Evolutionary conservation across 2,329 filamentous ascomycete species (phyloP).

Genomic region (Tolypocladium guangdongense): DNA sequence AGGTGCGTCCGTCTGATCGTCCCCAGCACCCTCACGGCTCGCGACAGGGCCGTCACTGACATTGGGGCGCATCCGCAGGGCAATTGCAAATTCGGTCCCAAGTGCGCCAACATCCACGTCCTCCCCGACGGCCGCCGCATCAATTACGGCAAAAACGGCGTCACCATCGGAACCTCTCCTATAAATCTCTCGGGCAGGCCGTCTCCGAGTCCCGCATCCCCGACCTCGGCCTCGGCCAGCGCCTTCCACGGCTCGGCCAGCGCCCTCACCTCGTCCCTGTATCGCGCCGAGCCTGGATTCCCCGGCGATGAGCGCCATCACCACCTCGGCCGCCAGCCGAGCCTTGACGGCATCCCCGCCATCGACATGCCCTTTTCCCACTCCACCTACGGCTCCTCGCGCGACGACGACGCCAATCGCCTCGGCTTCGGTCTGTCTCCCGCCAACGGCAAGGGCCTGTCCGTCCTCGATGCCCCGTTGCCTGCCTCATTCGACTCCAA

Average conservation of each 20-base stretch:
- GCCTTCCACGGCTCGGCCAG: slow-evolving; percentile 46
- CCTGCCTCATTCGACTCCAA: slow-evolving; percentile 95
- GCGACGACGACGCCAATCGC: slow-evolving; percentile 49
- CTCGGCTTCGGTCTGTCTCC: slow-evolving; percentile 72
- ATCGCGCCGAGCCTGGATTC: slow-evolving; percentile 31
- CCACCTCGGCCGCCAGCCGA: slow-evolving; percentile 35
- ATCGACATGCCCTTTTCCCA: slow-evolving; percentile 50
- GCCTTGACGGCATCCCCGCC: slow-evolving; percentile 43
- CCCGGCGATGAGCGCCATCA: slow-evolving; percentile 29
- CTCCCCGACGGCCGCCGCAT: slow-evolving; percentile 87
- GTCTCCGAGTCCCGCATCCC: slow-evolving; percentile 31
- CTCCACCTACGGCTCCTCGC: slow-evolving; percentile 71
- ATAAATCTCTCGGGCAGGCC: slow-evolving; percentile 57
- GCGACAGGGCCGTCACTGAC: not conserved
- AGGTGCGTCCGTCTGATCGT: slow-evolving; percentile 45
- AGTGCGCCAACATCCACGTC: slow-evolving; percentile 94
- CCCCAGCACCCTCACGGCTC: not conserved
- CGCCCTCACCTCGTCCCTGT: slow-evolving; percentile 52
- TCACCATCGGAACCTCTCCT: slow-evolving; percentile 47
- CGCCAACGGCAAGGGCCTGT: slow-evolving; percentile 58
- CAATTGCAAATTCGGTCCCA: slow-evolving; percentile 97
- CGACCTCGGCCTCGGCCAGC: slow-evolving; percentile 23
- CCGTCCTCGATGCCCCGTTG: slow-evolving; percentile 84
- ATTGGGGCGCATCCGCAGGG: slow-evolving; percentile 43
- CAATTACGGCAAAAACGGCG: slow-evolving; percentile 65